Evolutionary conservation across 495 filamentous ascomycete species (phyloP), one percentile per base, ranked within the genome.

Genomic region (Aspergillus steynii): DNA sequence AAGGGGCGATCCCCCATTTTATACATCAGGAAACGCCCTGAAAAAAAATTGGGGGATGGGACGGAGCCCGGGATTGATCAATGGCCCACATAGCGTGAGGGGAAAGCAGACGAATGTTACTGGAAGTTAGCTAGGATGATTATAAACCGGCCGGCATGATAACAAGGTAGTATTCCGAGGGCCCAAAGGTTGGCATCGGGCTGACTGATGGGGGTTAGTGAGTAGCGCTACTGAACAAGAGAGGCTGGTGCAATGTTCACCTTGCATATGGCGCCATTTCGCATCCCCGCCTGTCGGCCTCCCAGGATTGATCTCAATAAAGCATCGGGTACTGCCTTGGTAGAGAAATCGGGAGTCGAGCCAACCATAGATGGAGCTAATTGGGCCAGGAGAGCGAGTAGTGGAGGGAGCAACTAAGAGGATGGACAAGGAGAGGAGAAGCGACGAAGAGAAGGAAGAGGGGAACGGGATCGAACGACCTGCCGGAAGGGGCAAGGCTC

Each of bases 121-220:
- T 50, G 10, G 29, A 49, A 56, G 20, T 20, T 9, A 9, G 20
- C 1, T n/a, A 48, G 54, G 26, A 32, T 29, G 9, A 20, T 4
- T 15, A 5, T 8, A 47, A 15, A 46, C 7, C 42, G 42, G 42
- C 42, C 52, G 20, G 57, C 3, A 50, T 47, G 49, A 59, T 66
- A 59, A 56, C 46, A 46, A 57, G 56, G 63, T 62, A 62, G 60
- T 47, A 62, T 29, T 57, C 46, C 45, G 14, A 10, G n/a, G 26
- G 28, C 26, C 32, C 29, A 7, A 32, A 32, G 31, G 31, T 32
- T 32, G 7, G 31, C 31, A 32, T 32, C 3, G 31, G 31, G 4
- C 31, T 14, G 9, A 8, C 37, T 10, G 37, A 42, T 42, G 37
- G 37, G 37, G 37, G 1, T 9, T 42, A 42, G 37, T 10, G 37